Conservation (phyloP, 306 rosid species). For the Gastrolobium villosum region DNA sequence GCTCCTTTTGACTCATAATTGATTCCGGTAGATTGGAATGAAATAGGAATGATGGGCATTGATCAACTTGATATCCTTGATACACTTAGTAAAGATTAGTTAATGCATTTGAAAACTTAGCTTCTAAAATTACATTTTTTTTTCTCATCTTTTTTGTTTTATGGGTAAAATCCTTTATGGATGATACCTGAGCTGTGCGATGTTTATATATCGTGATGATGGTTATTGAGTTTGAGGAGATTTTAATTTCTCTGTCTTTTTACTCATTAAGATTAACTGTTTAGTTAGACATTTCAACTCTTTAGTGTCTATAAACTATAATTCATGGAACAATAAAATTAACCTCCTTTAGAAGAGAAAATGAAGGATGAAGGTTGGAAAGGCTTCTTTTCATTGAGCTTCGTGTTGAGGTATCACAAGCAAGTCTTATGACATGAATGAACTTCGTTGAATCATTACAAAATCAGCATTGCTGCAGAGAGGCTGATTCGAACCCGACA, state of each 20-base stretch:
- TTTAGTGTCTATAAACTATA: background rate
- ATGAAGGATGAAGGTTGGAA: slow-evolving; percentile 13
- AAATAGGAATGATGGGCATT: slow-evolving; percentile 9
- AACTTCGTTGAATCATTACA: slow-evolving; percentile 7
- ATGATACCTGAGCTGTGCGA: background rate
- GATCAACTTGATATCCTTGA: slow-evolving; percentile 10
- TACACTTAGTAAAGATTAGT: background rate
- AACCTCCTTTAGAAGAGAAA: background rate
- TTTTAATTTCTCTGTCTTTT: background rate
- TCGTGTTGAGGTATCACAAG: background rate
- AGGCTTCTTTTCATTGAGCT: slow-evolving; percentile 12
- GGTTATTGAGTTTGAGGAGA: background rate
- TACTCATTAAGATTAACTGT: background rate
- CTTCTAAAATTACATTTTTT: background rate
- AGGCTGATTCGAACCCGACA: no score
- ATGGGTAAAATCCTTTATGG: background rate
- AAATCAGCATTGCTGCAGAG: no score
- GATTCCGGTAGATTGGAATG: background rate
- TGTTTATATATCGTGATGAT: background rate
- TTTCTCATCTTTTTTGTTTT: background rate
- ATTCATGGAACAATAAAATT: background rate
- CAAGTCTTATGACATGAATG: background rate
- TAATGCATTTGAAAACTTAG: background rate
- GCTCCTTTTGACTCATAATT: background rate
- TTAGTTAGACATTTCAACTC: background rate